phyloP scores from a whole-genome alignment of 1,139 yeast species.

The Sugiyamaella novakii region DNA sequence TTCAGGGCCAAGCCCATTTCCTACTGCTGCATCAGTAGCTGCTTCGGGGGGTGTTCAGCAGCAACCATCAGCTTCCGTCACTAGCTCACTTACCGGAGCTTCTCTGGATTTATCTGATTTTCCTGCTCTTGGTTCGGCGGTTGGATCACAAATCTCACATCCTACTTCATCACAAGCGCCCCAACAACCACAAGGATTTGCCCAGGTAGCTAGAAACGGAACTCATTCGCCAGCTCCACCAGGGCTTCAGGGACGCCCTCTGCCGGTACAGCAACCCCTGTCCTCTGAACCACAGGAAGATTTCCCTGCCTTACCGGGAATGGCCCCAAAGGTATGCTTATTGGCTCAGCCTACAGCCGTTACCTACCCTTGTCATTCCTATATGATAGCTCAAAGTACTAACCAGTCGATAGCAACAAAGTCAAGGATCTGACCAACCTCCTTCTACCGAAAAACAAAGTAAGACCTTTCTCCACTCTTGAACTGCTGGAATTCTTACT shows the following conservation, averaged over 20 bases:
- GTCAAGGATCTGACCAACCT: constrained; percentile 3
- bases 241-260: constrained; percentile 18
- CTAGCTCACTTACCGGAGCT: constrained; percentile 16
- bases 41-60: constrained; percentile 17
- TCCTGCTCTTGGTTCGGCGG: constrained; percentile 35
- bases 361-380: no score
- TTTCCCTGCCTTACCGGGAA: constrained; percentile 34
- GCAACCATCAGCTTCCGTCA: constrained; percentile 13
- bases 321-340: constrained; percentile 13
- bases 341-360: no score
- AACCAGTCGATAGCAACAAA: constrained; percentile 4
- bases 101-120: constrained; percentile 36
- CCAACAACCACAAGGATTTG: constrained; percentile 21
- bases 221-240: constrained; percentile 25
- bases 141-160: constrained; percentile 21
- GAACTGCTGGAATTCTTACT: no score
- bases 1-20: constrained; percentile 15
- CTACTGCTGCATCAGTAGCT: constrained; percentile 19
- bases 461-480: constrained; percentile 10
- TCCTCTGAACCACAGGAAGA: constrained; percentile 24
- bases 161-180: constrained; percentile 16
- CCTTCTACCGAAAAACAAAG: constrained; percentile 10
- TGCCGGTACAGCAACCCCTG: constrained; percentile 2
- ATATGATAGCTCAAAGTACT: no score
- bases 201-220: constrained; percentile 25